These are phyloP conservation scores for Colletotrichum sp. DNA, from an alignment of 2,329 filamentous ascomycete species.

Conservation along the genomic window DNA sequence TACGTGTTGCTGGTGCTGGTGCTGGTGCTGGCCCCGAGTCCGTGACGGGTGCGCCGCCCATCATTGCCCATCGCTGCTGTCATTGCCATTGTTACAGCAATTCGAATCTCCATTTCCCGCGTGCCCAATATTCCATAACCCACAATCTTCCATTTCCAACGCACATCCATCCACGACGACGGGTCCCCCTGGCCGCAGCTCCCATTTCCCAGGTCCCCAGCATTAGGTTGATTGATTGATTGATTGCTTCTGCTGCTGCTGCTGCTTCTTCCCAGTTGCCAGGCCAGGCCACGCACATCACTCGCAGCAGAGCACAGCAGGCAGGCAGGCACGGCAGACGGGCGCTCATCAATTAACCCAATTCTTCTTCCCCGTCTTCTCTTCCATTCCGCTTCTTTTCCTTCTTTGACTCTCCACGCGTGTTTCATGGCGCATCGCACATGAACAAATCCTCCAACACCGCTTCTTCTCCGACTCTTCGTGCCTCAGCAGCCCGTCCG, in stretches of 20 bases:
- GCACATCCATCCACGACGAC: background rate
- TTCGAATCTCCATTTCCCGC: background rate
- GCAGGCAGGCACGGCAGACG: background rate
- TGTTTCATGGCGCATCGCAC: background rate
- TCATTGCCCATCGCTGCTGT: background rate
- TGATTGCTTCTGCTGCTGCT: background rate
- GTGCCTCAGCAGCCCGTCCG: conserved; percentile 6
- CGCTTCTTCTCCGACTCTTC: conserved; percentile 6
- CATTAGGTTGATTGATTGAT: background rate
- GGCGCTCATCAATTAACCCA: background rate
- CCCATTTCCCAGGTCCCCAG: background rate
- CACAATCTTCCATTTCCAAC: background rate
- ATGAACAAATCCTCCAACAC: background rate
- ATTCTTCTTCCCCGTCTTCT: background rate
- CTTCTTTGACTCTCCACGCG: background rate
- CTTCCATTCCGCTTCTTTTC: conserved; percentile 9
- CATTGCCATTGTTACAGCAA: background rate
- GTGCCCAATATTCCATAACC: background rate
- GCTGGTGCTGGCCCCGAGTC: background rate
- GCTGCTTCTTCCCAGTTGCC: background rate
- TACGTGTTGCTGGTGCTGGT: background rate
- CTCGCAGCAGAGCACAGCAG: background rate
- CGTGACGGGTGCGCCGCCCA: background rate
- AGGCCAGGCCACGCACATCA: background rate
- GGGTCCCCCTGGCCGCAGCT: background rate